Evolutionary conservation across 805 yeast genomes (phyloP), one percentile per base, ranked within the genome.

Genomic region (Zygotorulaspora chibaensis): DNA sequence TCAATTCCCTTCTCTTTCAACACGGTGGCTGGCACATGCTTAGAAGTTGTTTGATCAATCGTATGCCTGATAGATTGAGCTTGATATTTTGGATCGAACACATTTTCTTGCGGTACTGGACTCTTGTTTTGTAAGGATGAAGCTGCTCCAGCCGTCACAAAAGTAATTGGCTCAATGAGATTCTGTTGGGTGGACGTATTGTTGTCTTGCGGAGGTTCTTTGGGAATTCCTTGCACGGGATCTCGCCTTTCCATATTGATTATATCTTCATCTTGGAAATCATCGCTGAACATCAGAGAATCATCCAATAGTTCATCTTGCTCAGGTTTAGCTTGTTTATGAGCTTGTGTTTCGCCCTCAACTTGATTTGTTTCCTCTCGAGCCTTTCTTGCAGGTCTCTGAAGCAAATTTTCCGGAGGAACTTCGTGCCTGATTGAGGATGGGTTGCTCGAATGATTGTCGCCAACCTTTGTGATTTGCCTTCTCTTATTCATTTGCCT

Each of bases 111-210:
- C 3, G 71, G 57, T 10, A 71, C 58, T 2, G 68, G 57, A 0
- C 71, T 63, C 43, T 73, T 73, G 20, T 70, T 68, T 50, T 76
- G 82, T 8, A 83, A 63, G 8, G 74, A 67, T 29, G 76, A 77
- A 0, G 89, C 89, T 8, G 76, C 77, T 52, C 77, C 77, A 1
- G 89, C 87, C 43, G 81, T 76, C 33, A 81, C 83, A 66, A 83
- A 83, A 1, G 75, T 61, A 25, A 42, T 35, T 13, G 41, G 50
- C 8, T 42, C 44, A 11, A 34, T 44, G 26, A 27, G 35, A 23
- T 30, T 28, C n/a, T 18, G 16, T 34, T n/a, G 25, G 4, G 35
- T 34, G 33, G 40, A 30, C 16, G 39, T 46, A 46, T 45, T 51
- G 44, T 51, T 42, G 13, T 46, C 42, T 12, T 41, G 48, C 2